phyloP scores from a whole-genome alignment of 2,329 filamentous ascomycete species.

The Thelonectria blattea region DNA sequence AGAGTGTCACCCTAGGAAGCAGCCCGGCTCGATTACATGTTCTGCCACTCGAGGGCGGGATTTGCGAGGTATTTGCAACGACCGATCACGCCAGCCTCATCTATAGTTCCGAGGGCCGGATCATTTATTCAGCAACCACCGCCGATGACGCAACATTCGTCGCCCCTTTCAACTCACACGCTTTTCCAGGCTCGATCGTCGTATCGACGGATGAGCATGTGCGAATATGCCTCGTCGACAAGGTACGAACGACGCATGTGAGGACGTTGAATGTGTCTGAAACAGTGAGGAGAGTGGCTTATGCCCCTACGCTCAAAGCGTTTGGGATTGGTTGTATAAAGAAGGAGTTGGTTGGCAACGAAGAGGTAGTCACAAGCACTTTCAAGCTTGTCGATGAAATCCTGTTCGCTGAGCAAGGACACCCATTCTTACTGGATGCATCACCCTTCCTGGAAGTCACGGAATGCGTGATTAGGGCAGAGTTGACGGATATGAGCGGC shows the following conservation, averaged over 20 bases:
- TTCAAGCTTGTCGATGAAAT: constrained; percentile 92
- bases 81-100: constrained; percentile 95
- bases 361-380: constrained; percentile 78
- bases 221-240: constrained; percentile 81
- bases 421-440: constrained; percentile 66
- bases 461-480: constrained; percentile 81
- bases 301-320: constrained; percentile 77
- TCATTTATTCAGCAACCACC: constrained; percentile 93
- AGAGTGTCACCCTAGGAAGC: constrained; percentile 84
- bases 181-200: constrained; percentile 80
- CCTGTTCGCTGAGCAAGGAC: constrained; percentile 76
- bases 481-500: constrained; percentile 66
- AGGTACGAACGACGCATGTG: constrained; percentile 86
- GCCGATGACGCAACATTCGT: constrained; percentile 84
- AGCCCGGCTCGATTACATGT: constrained; percentile 83
- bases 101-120: constrained; percentile 84
- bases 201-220: constrained; percentile 79
- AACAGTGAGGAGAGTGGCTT: constrained; percentile 85
- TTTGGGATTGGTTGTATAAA: constrained; percentile 90
- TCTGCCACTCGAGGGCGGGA: constrained; percentile 69
- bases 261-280: constrained; percentile 79
- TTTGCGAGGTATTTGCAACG: constrained; percentile 87
- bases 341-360: constrained; percentile 71
- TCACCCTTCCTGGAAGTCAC: constrained; percentile 70
- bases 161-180: constrained; percentile 80